These are phyloP conservation scores for Ogataea pilisensis DNA, from an alignment of 805 yeast species.

Conservation along the genomic window DNA sequence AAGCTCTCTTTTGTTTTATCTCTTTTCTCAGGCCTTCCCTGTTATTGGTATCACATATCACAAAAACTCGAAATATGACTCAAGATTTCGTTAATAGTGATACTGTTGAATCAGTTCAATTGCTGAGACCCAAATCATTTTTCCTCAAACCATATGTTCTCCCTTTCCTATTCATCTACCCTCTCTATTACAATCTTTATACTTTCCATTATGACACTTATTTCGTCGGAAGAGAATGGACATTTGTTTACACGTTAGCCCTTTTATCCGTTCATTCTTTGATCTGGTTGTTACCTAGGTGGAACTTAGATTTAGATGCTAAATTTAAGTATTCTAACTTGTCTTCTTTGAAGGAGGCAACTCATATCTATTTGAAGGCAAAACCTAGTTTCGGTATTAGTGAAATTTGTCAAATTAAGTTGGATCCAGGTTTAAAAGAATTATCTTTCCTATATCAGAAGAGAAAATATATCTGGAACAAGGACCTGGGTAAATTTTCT, in stretches of 20 bases:
- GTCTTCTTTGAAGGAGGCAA: constrained; percentile 53
- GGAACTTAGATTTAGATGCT: constrained; percentile 75
- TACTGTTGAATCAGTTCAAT: constrained; percentile 64
- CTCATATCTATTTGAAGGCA: constrained; percentile 72
- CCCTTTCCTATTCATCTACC: constrained; percentile 79
- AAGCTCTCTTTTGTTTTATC: too few species aligned
- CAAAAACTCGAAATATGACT: constrained; percentile 15
- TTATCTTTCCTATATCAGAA: constrained; percentile 82
- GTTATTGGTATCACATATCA: too few species aligned
- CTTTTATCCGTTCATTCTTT: constrained; percentile 69
- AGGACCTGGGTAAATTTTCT: constrained; percentile 49
- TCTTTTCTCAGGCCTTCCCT: too few species aligned
- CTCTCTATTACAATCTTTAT: constrained; percentile 65
- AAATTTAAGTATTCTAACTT: constrained; percentile 63
- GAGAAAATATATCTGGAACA: constrained; percentile 76
- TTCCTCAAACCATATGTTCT: constrained; percentile 70
- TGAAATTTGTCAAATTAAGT: constrained; percentile 63
- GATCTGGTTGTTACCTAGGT: constrained; percentile 86
- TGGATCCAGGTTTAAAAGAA: constrained; percentile 53
- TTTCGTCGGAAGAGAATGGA: constrained; percentile 92
- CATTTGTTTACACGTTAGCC: constrained; percentile 78
- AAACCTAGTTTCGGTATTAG: constrained; percentile 84
- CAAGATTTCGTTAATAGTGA: constrained; percentile 59
- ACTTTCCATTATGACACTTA: constrained; percentile 67
- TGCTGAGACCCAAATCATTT: constrained; percentile 64